A percentile compares a stretch with the other conserved stretches of the same genome.
Evolutionary conservation across 139 green algal genomes (phyloP).

Genomic region (Trebouxia sp.): DNA sequence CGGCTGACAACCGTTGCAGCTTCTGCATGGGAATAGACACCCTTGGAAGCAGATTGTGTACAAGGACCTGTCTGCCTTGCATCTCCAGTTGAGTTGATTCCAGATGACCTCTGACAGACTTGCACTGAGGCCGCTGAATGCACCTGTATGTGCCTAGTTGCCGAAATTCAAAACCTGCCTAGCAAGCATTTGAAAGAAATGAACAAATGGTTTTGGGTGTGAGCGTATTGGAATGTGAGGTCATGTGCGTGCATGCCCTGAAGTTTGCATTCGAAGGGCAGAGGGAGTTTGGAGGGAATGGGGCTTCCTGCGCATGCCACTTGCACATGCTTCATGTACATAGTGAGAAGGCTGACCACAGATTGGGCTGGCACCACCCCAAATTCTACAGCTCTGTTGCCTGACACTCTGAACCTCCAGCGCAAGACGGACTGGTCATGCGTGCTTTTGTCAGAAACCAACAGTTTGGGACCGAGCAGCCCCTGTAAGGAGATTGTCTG

Average conservation of each 20-base stretch:
- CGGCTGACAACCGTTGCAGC: too few relatives aligned
- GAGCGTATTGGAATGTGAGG: background rate
- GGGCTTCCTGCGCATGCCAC: background rate
- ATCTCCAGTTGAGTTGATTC: too few relatives aligned
- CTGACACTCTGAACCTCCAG: background rate
- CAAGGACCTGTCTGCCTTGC: too few relatives aligned
- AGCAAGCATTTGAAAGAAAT: background rate
- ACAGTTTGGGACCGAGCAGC: background rate
- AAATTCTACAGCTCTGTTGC: slow-evolving; percentile 3
- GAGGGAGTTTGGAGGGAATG: background rate
- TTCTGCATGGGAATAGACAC: too few relatives aligned
- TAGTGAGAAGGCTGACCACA: background rate
- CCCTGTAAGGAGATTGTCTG: background rate
- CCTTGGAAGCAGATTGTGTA: too few relatives aligned
- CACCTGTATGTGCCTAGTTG: too few relatives aligned
- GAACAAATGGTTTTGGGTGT: background rate
- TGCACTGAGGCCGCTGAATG: too few relatives aligned
- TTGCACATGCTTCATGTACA: background rate
- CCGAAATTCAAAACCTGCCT: too few relatives aligned
- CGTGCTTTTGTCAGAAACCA: background rate
- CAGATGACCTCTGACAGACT: too few relatives aligned
- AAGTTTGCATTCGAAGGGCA: background rate
- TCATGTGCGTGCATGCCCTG: background rate
- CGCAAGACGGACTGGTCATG: background rate
- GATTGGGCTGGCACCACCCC: background rate